Evolutionary conservation across 805 yeast species (phyloP).

Genomic region (Saturnispora hagleri): DNA sequence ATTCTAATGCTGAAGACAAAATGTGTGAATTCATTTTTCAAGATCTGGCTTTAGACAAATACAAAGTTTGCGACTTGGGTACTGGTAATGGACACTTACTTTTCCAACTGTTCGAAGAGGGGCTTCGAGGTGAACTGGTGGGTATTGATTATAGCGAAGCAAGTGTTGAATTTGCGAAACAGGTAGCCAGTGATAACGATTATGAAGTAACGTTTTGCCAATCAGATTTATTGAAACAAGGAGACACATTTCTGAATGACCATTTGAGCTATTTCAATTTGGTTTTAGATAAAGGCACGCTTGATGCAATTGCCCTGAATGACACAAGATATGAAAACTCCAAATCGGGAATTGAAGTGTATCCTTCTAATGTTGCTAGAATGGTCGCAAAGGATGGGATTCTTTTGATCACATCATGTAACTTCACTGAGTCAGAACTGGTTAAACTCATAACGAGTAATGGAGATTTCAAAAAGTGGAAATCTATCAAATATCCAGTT

Average conservation of each 20-base stretch:
- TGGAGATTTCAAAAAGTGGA: constrained; percentile 47
- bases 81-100: constrained; percentile 94
- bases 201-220: constrained; percentile 42
- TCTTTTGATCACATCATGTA: constrained; percentile 80
- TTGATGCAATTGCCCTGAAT: constrained; percentile 92
- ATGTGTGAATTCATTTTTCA: constrained; percentile 65
- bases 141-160: constrained; percentile 86
- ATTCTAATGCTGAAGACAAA: constrained; percentile 82
- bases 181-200: constrained; percentile 39
- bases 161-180: constrained; percentile 67
- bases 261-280: constrained; percentile 47
- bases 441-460: constrained; percentile 38
- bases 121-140: constrained; percentile 36
- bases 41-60: constrained; percentile 29
- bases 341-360: constrained; percentile 44
- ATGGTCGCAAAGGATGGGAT: constrained; percentile 51
- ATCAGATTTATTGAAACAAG: constrained; percentile 54
- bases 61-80: constrained; percentile 65
- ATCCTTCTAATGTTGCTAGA: constrained; percentile 50
- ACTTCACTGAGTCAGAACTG: constrained; percentile 80
- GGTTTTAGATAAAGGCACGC: constrained; percentile 87
- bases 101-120: constrained; percentile 59
- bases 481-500: constrained; percentile 63
- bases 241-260: constrained; percentile 26
- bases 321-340: constrained; percentile 41